phyloP scores from a whole-genome alignment of 2,329 filamentous ascomycete species.

The Fonsecaea pedrosoi region DNA sequence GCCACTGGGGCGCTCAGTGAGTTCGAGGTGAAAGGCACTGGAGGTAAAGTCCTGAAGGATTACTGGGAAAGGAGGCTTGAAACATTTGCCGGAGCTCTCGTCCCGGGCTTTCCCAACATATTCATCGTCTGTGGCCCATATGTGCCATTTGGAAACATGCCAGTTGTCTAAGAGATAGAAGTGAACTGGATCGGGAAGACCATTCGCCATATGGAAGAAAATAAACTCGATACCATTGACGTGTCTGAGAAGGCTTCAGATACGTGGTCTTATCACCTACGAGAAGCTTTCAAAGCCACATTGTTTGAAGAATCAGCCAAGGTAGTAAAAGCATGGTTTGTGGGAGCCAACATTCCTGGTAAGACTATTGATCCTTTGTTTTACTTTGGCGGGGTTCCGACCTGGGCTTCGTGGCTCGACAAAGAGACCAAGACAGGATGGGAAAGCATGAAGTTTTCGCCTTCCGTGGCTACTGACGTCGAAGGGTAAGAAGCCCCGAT shows the following conservation, averaged over 20 bases:
- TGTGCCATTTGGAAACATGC: conserved; percentile 4
- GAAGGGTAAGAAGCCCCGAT: too few species aligned
- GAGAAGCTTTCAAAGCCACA: too few species aligned
- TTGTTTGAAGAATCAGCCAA: too few species aligned
- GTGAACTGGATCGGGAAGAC: conserved; percentile 18
- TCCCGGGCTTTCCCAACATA: conserved; percentile 55
- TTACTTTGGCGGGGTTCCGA: too few species aligned
- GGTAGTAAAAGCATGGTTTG: too few species aligned
- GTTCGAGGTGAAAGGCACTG: conserved; percentile 45
- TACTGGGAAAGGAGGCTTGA: conserved; percentile 45
- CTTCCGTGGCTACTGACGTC: too few species aligned
- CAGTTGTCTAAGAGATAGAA: conserved; percentile 7
- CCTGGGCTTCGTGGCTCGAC: too few species aligned
- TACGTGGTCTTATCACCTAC: too few species aligned
- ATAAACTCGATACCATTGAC: neutral
- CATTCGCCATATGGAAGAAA: neutral
- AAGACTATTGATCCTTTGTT: too few species aligned
- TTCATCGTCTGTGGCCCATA: conserved; percentile 19
- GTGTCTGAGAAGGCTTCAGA: neutral
- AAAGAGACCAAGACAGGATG: too few species aligned
- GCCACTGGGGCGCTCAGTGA: conserved; percentile 50
- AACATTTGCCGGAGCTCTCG: conserved; percentile 50
- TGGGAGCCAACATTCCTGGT: too few species aligned
- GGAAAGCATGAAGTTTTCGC: too few species aligned
- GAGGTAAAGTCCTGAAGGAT: conserved; percentile 46